Conservation (phyloP, 176 grass and related monocot genomes). For the Oryza meridionalis region DNA sequence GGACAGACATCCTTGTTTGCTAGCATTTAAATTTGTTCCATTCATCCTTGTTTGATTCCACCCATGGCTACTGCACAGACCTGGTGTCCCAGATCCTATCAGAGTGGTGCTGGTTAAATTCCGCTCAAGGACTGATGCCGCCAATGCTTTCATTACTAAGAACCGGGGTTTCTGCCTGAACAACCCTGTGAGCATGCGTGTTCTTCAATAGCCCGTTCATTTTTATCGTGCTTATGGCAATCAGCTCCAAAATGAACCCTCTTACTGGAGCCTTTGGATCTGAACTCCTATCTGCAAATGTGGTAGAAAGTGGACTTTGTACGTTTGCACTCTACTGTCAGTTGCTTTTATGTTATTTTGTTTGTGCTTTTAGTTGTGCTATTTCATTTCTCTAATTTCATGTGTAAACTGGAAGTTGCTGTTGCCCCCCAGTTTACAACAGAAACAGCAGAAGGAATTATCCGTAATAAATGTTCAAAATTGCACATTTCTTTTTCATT, state of each 20-base stretch:
- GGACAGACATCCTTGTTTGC: constrained; percentile 14
- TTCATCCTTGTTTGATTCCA: constrained; percentile 17
- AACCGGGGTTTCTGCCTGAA: constrained; percentile 86
- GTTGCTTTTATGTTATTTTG: not conserved
- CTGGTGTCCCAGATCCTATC: constrained; percentile 61
- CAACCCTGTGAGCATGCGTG: constrained; percentile 58
- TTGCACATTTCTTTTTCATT: not conserved
- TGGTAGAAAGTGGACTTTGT: constrained; percentile 11
- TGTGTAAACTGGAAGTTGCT: constrained; percentile 18
- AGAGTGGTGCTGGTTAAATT: constrained; percentile 69
- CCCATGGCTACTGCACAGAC: constrained; percentile 39
- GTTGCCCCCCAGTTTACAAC: not conserved
- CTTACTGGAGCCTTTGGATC: not conserved
- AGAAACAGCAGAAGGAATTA: not conserved
- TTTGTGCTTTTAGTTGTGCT: constrained; percentile 19
- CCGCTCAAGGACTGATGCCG: constrained; percentile 60
- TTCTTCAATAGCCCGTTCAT: constrained; percentile 62
- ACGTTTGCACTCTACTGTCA: constrained; percentile 14
- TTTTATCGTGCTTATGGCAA: not conserved
- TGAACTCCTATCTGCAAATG: not conserved
- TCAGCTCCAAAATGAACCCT: not conserved
- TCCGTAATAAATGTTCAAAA: constrained; percentile 26
- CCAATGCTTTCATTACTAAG: constrained; percentile 67
- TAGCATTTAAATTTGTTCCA: not conserved
- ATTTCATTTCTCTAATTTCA: not conserved